phyloP scores from a whole-genome alignment of 2,329 filamentous ascomycete genomes.

The Thielaviopsis musarum region DNA sequence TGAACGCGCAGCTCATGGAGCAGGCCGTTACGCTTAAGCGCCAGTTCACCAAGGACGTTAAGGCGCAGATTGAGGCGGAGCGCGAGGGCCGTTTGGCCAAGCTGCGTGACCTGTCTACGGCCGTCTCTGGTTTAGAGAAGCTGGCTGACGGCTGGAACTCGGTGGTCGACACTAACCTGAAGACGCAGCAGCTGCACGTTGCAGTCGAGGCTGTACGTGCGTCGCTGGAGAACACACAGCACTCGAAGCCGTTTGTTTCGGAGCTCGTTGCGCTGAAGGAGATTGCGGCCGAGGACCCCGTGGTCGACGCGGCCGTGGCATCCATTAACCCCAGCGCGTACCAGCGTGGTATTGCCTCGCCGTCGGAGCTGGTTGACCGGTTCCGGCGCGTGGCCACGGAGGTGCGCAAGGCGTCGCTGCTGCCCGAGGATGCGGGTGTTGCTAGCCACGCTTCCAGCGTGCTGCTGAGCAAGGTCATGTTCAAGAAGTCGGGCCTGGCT shows the following conservation, averaged over 20 bases:
- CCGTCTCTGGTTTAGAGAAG: conserved; percentile 69
- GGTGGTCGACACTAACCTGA: conserved; percentile 76
- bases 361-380: conserved; percentile 77
- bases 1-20: conserved; percentile 73
- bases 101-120: conserved; percentile 60
- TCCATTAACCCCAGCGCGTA: conserved; percentile 90
- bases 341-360: conserved; percentile 73
- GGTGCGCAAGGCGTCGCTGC: conserved; percentile 81
- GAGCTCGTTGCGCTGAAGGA: conserved; percentile 93
- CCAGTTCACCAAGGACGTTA: conserved; percentile 63
- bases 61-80: conserved; percentile 72
- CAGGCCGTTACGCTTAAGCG: conserved; percentile 82
- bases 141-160: conserved; percentile 80
- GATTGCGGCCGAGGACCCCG: conserved; percentile 64
- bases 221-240: conserved; percentile 53
- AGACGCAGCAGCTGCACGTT: conserved; percentile 90
- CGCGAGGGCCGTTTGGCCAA: conserved; percentile 74
- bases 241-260: conserved; percentile 71
- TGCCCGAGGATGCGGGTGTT: conserved; percentile 87
- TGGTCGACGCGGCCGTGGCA: conserved; percentile 87
- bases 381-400: conserved; percentile 86
- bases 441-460: conserved; percentile 85
- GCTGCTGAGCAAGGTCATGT: conserved; percentile 82
- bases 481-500: conserved; percentile 80
- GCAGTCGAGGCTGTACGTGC: conserved; percentile 85